Evolutionary conservation across 768 basidiomycete species (phyloP).

Genomic region (Calocybe cyanea): DNA sequence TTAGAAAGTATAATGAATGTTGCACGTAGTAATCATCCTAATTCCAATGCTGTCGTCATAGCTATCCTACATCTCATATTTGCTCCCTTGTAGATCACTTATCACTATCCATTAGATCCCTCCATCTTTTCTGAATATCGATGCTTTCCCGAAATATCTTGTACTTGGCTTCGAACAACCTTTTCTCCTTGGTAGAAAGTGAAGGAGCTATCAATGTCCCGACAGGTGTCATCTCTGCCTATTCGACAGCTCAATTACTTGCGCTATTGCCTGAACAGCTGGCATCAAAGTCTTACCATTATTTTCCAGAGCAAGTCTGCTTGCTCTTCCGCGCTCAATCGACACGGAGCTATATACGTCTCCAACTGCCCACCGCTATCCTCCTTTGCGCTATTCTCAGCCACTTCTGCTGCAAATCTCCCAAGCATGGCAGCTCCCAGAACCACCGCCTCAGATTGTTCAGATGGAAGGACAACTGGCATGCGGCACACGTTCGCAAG

Average conservation of each 20-base stretch:
- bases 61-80: neutral
- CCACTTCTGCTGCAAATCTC: conserved; percentile 70
- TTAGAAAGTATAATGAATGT: neutral
- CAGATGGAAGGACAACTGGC: conserved; percentile 78
- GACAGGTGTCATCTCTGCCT: conserved; percentile 91
- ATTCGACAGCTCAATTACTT: conserved; percentile 37
- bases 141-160: conserved; percentile 87
- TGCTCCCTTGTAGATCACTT: neutral
- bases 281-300: conserved; percentile 56
- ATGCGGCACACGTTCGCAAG: conserved; percentile 82
- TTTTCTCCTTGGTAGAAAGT: conserved; percentile 60
- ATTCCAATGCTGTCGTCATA: no score
- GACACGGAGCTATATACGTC: conserved; percentile 12
- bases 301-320: conserved; percentile 81
- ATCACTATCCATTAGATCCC: conserved; percentile 70
- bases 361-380: conserved; percentile 20
- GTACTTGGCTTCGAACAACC: conserved; percentile 86
- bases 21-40: no score
- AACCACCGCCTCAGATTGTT: conserved; percentile 79
- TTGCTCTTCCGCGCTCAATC: conserved; percentile 40
- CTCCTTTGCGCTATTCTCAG: conserved; percentile 14
- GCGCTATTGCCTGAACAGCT: neutral
- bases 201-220: conserved; percentile 69
- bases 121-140: conserved; percentile 87
- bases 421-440: conserved; percentile 94